A percentile compares a stretch with the other conserved stretches of the same genome.
phyloP scores from a whole-genome alignment of 768 basidiomycete species.

The Mycena indigotica region DNA sequence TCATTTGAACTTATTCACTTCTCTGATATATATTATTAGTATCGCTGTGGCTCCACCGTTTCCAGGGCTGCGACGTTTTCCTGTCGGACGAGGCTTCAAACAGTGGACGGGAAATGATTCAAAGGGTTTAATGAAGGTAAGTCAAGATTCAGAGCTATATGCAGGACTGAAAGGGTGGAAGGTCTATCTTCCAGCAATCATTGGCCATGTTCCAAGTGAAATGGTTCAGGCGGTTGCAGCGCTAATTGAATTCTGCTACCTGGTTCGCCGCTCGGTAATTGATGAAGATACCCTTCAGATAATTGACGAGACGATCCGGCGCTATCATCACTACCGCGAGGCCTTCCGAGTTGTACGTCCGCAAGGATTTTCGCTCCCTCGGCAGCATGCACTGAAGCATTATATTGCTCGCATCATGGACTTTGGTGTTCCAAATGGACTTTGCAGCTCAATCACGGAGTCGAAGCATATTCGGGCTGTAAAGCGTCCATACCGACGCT shows the following conservation, averaged over 20 bases:
- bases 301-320: conserved; percentile 20
- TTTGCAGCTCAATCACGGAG: conserved; percentile 39
- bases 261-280: conserved; percentile 22
- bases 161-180: conserved; percentile 5
- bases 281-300: conserved; percentile 19
- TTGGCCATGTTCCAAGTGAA: conserved; percentile 28
- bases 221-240: conserved; percentile 28
- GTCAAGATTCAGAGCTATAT: background rate
- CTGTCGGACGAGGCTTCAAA: conserved; percentile 33
- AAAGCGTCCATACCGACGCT: conserved; percentile 31
- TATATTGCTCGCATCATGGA: conserved; percentile 27
- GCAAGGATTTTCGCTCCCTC: conserved; percentile 28
- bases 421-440: conserved; percentile 37
- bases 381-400: conserved; percentile 36
- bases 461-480: conserved; percentile 36
- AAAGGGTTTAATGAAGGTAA: conserved; percentile 42
- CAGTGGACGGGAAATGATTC: conserved; percentile 44
- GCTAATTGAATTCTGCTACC: conserved; percentile 37
- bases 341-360: conserved; percentile 25
- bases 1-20: background rate
- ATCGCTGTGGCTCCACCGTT: conserved; percentile 32
- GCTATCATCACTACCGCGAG: conserved; percentile 25
- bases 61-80: conserved; percentile 30
- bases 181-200: conserved; percentile 33
- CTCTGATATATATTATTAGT: conserved; percentile 16